Percentiles rank a stretch among this genome's conserved stretches.
Conservation (phyloP, 192 early-diverging fungal genomes). For the Phycomyces nitens region DNA sequence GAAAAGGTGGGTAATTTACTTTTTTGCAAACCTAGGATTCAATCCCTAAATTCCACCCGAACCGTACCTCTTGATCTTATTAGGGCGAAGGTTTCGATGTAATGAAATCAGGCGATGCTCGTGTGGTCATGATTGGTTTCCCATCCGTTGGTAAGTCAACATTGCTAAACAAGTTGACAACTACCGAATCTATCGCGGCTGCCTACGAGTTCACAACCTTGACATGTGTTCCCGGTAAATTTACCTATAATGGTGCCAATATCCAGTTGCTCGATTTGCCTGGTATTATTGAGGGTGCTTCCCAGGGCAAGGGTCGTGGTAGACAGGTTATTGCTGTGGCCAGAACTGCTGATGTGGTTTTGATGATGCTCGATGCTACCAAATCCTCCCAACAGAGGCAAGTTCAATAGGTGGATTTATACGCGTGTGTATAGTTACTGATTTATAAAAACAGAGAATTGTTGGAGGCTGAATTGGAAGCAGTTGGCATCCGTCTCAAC, state of each 20-base stretch:
- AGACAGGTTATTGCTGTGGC: constrained; percentile 97
- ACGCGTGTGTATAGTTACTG: constrained; percentile 14
- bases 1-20: constrained; percentile 40
- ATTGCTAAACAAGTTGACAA: constrained; percentile 84
- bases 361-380: constrained; percentile 98
- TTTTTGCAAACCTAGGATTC: too few species aligned
- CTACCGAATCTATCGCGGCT: constrained; percentile 85
- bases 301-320: constrained; percentile 97
- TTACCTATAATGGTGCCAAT: constrained; percentile 90
- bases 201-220: constrained; percentile 96
- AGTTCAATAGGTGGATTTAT: not conserved
- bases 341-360: constrained; percentile 90
- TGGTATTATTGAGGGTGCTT: constrained; percentile 97
- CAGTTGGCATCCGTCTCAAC: constrained; percentile 95
- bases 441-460: constrained; percentile 43
- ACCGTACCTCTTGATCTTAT: too few species aligned
- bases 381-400: constrained; percentile 80
- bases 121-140: constrained; percentile 93
- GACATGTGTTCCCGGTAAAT: constrained; percentile 93
- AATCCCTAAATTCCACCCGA: too few species aligned
- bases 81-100: constrained; percentile 96
- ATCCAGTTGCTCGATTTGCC: constrained; percentile 99
- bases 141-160: constrained; percentile 99
- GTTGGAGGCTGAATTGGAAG: constrained; percentile 90
- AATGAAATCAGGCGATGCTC: constrained; percentile 93